These are phyloP conservation scores for Pseudogymnoascus sp. DNA, from an alignment of 2,329 filamentous ascomycete genomes.

Conservation along the genomic window DNA sequence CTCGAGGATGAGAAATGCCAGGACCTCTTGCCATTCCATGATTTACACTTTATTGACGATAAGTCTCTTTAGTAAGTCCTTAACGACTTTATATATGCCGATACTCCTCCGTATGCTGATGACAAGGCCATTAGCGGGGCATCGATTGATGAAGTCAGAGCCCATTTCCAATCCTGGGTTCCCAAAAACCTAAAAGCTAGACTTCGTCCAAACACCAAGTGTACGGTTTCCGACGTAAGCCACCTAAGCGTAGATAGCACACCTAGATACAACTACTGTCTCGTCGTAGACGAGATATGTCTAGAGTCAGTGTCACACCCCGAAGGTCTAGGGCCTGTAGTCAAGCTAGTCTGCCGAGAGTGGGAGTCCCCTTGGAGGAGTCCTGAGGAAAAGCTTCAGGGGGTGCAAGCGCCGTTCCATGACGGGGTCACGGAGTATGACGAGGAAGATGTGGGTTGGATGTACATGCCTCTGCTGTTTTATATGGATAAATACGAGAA, in stretches of 20 bases:
- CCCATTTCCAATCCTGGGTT: not conserved
- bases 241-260: not conserved
- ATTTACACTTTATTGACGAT: not conserved
- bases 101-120: not conserved
- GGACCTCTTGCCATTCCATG: not conserved
- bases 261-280: not conserved
- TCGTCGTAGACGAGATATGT: not conserved
- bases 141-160: not conserved
- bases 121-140: not conserved
- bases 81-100: not conserved
- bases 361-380: not conserved
- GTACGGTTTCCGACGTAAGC: not conserved
- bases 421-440: not conserved
- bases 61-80: not conserved
- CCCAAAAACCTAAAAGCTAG: not conserved
- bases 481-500: not conserved
- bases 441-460: not conserved
- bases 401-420: not conserved
- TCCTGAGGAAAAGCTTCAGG: not conserved
- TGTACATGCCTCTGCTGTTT: slow-evolving; percentile 1
- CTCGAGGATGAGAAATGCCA: not conserved
- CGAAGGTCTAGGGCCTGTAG: not conserved
- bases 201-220: not conserved
- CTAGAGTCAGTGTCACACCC: not conserved
- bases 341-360: not conserved